These are phyloP conservation scores for Syncephalastrum racemosum DNA, from an alignment of 371 early-diverging fungal genomes.

Conservation along the genomic window DNA sequence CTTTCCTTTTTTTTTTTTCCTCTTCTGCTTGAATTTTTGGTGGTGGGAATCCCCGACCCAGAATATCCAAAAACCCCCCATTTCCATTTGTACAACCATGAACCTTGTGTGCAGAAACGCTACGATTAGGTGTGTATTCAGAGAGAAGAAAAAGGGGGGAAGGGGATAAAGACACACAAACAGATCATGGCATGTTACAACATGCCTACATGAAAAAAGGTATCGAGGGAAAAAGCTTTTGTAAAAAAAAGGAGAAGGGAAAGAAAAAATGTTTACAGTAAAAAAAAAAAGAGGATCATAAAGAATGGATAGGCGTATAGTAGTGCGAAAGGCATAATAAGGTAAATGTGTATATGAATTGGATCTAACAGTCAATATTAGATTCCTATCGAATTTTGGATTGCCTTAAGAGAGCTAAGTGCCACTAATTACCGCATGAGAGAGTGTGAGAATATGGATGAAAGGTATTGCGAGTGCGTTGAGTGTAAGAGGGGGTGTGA, in stretches of 20 bases:
- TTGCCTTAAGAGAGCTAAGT: constrained; percentile 18
- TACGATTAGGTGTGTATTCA: no score
- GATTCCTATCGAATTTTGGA: not conserved
- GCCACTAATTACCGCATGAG: not conserved
- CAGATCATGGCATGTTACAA: no score
- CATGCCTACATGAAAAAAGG: constrained; percentile 1
- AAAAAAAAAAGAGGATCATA: constrained; percentile 9
- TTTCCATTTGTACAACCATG: no score
- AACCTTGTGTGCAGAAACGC: no score
- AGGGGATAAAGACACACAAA: not conserved
- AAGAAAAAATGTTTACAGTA: not conserved
- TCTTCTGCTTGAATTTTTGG: no score
- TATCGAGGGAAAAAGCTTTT: constrained; percentile 4
- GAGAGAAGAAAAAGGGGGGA: not conserved
- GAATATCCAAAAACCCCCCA: no score
- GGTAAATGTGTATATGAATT: constrained; percentile 3
- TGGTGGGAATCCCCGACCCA: no score
- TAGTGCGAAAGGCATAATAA: constrained; percentile 1
- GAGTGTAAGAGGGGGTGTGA: no score
- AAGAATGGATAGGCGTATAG: not conserved
- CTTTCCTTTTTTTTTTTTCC: no score
- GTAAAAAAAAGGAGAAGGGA: constrained; percentile 1
- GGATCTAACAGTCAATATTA: constrained; percentile 6
- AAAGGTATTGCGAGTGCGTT: not conserved
- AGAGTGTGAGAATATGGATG: not conserved